phyloP scores from a whole-genome alignment of 2,329 filamentous ascomycete species.

The Pseudogymnoascus sp. region DNA sequence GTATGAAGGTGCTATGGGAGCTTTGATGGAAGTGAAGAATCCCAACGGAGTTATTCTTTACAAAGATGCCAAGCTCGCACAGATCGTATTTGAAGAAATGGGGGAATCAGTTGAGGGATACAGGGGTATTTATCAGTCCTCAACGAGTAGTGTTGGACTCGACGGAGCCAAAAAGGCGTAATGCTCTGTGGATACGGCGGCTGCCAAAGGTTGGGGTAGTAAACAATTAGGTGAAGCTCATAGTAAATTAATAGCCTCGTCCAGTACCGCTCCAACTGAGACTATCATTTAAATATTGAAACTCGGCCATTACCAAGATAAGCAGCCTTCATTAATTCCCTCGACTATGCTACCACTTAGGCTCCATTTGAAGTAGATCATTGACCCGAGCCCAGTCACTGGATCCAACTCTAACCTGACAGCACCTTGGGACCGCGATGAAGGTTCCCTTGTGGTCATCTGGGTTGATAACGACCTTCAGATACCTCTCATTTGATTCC shows the following conservation, averaged over 20 bases:
- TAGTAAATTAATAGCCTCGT: not conserved
- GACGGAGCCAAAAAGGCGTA: not conserved
- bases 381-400: not conserved
- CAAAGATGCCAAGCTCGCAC: slow-evolving; percentile 30
- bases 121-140: slow-evolving; percentile 11
- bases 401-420: not conserved
- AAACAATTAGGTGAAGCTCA: not conserved
- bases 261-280: not conserved
- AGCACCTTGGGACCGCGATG: not conserved
- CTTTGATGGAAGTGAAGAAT: slow-evolving; percentile 19
- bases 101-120: slow-evolving; percentile 31
- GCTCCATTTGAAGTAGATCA: not conserved
- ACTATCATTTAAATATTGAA: not conserved
- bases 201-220: too few species aligned
- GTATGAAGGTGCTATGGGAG: slow-evolving; percentile 33
- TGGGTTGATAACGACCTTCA: not conserved
- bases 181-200: not conserved
- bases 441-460: not conserved
- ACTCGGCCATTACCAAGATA: not conserved
- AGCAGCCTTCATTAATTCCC: not conserved
- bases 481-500: not conserved
- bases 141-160: not conserved
- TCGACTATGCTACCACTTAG: not conserved
- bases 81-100: slow-evolving; percentile 34
- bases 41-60: slow-evolving; percentile 28